Evolutionary conservation across 176 grass and related monocot genomes (phyloP).

Genomic region (Phoenix dactylifera): DNA sequence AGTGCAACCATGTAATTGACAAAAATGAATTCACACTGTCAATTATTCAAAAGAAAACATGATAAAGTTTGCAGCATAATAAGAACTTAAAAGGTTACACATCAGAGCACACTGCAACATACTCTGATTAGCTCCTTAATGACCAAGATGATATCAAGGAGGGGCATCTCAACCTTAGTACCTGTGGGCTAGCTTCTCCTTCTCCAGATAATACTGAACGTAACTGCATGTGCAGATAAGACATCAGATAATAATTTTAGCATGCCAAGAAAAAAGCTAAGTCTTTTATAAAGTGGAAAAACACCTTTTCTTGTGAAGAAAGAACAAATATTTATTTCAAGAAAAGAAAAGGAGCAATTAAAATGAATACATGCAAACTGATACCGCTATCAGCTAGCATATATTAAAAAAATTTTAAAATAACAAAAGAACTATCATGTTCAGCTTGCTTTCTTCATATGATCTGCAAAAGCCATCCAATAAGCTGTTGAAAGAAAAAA

Average conservation of each 20-base stretch:
- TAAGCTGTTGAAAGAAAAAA: no score
- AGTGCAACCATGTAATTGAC: no score
- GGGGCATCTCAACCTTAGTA: conserved; percentile 28
- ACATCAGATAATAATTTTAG: conserved; percentile 1
- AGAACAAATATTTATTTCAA: no score
- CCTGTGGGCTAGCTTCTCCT: conserved; percentile 86
- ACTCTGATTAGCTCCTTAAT: neutral
- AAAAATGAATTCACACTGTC: no score
- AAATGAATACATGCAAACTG: no score
- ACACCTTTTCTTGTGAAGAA: neutral
- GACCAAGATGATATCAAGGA: conserved; percentile 3
- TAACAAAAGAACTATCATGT: no score
- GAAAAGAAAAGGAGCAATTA: neutral
- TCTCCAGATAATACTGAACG: conserved; percentile 75
- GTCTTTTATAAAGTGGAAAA: neutral
- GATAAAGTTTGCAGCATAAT: neutral
- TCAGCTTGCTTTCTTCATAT: no score
- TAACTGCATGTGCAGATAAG: conserved; percentile 41
- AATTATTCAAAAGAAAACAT: no score
- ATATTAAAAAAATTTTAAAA: no score
- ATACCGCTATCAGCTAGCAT: no score
- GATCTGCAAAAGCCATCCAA: no score
- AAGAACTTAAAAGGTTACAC: conserved; percentile 21
- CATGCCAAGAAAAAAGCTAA: neutral
- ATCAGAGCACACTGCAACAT: conserved; percentile 20